These are phyloP conservation scores for Neopestalotiopsis rosae DNA, from an alignment of 2,329 filamentous ascomycete species.

Conservation along the genomic window DNA sequence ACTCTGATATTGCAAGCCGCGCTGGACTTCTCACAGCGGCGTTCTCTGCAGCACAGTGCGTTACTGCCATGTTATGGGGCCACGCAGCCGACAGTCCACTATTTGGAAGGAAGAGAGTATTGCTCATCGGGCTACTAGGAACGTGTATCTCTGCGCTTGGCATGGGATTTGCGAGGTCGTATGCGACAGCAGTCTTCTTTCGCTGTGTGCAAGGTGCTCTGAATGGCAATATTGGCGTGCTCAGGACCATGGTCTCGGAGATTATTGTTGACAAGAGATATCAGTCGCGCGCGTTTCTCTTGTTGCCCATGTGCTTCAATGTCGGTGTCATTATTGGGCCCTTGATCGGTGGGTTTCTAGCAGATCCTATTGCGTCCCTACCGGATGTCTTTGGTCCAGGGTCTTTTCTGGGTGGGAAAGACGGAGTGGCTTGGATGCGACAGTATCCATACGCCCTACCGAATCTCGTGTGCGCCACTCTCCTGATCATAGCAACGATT, in stretches of 20 bases:
- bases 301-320: conserved; percentile 70
- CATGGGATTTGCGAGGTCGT: conserved; percentile 65
- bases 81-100: conserved; percentile 56
- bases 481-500: conserved; percentile 30
- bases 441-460: conserved; percentile 51
- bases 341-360: conserved; percentile 47
- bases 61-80: conserved; percentile 73
- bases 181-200: conserved; percentile 30
- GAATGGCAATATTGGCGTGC: conserved; percentile 77
- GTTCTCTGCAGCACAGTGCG: conserved; percentile 72
- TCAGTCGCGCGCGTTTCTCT: conserved; percentile 48
- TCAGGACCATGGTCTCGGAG: conserved; percentile 77
- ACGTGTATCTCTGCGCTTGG: conserved; percentile 69
- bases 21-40: conserved; percentile 72
- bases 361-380: conserved; percentile 46
- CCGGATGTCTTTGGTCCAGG: conserved; percentile 43
- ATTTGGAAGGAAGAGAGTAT: conserved; percentile 65
- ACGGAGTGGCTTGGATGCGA: conserved; percentile 45
- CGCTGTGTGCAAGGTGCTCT: conserved; percentile 67
- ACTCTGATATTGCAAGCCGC: conserved; percentile 58
- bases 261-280: conserved; percentile 73
- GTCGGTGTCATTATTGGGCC: conserved; percentile 46
- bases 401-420: conserved; percentile 39
- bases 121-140: conserved; percentile 68
- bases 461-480: conserved; percentile 42